Conservation (phyloP, 169 alveolate species). For the Perkinsus marinus region DNA sequence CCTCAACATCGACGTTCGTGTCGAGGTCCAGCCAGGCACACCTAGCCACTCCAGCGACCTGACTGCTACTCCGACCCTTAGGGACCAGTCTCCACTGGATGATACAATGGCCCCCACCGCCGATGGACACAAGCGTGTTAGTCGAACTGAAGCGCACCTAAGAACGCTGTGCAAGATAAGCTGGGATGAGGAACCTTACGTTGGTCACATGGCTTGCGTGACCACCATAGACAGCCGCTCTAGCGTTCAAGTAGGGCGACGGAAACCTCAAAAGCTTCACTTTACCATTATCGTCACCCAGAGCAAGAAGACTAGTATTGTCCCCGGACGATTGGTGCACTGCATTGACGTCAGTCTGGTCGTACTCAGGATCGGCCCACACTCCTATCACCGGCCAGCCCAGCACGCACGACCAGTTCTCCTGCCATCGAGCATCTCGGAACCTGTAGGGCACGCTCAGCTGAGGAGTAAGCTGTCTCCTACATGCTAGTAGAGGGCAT, state of each 20-base stretch:
- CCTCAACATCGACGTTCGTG: neutral
- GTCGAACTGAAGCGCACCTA: neutral
- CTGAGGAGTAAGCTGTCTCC: neutral
- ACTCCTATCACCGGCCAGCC: neutral
- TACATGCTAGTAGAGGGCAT: neutral
- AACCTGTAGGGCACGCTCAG: neutral
- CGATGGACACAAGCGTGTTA: neutral
- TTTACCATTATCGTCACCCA: neutral
- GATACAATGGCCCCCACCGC: neutral
- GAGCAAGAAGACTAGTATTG: neutral
- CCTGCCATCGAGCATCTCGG: neutral
- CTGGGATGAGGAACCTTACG: neutral
- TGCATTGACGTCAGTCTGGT: neutral
- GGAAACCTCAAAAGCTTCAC: neutral
- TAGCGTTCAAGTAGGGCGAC: neutral
- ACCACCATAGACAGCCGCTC: neutral
- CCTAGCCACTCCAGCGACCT: neutral
- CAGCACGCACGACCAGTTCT: neutral
- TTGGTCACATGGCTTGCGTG: neutral
- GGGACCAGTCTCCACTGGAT: neutral
- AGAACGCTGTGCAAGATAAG: neutral
- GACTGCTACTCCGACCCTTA: neutral
- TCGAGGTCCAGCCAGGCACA: neutral
- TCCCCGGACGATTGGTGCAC: neutral
- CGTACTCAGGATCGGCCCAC: neutral